phyloP scores from a whole-genome alignment of 768 basidiomycete species.

The Hemileccinum impolitum region DNA sequence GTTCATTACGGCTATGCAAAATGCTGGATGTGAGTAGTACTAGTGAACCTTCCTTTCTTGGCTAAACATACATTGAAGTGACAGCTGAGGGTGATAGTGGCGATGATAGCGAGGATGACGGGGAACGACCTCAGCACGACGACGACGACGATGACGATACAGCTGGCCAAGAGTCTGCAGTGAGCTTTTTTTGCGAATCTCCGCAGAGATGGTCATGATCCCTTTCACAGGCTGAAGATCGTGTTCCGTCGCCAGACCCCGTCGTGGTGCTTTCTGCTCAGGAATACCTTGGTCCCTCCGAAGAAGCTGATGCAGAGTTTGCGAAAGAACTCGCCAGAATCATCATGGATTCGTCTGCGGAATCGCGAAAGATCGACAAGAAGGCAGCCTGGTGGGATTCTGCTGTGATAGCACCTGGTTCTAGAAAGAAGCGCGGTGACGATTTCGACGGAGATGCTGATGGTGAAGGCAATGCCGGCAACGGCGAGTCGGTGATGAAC shows the following conservation, averaged over 20 bases:
- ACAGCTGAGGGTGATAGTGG: slow-evolving; percentile 37
- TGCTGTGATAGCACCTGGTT: slow-evolving; percentile 64
- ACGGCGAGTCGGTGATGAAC: slow-evolving; percentile 59
- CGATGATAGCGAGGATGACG: slow-evolving; percentile 54
- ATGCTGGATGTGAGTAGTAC: slow-evolving; percentile 46
- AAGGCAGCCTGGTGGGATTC: slow-evolving; percentile 91
- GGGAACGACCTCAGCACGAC: slow-evolving; percentile 39
- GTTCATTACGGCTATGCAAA: slow-evolving; percentile 65
- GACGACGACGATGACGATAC: slow-evolving; percentile 67
- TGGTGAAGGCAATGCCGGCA: slow-evolving; percentile 33
- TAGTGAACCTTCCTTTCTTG: neutral
- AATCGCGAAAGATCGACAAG: slow-evolving; percentile 84
- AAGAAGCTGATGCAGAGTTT: slow-evolving; percentile 91
- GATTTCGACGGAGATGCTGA: slow-evolving; percentile 53
- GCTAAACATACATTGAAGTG: slow-evolving; percentile 27
- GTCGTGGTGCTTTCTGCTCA: slow-evolving; percentile 68
- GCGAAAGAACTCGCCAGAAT: slow-evolving; percentile 94
- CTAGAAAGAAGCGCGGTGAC: slow-evolving; percentile 63
- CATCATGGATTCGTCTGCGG: slow-evolving; percentile 81
- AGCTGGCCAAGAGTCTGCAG: slow-evolving; percentile 48
- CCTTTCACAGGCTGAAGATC: slow-evolving; percentile 47
- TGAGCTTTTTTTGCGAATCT: slow-evolving; percentile 31
- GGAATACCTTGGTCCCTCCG: slow-evolving; percentile 76
- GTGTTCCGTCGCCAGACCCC: slow-evolving; percentile 80
- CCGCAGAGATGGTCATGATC: neutral